Evolutionary conservation across 306 rosid species (phyloP), one percentile per base, ranked within the genome.

Genomic region (Malus sieversii): DNA sequence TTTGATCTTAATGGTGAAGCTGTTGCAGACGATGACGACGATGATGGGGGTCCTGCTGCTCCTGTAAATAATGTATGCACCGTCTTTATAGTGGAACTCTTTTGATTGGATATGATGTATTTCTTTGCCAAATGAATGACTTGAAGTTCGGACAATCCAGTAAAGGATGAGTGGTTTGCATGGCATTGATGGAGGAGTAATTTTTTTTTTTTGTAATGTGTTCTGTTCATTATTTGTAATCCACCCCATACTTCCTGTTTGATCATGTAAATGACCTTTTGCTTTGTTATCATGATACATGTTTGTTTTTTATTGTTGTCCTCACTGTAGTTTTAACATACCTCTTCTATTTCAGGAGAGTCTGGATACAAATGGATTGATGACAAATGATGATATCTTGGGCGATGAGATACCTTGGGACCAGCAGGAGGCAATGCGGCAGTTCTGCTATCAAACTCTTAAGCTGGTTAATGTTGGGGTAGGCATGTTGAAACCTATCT

Each of bases 1-100:
- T 85, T 96, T 81, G 99, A 96, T 86, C 99, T 96, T 79, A 96
- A 96, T 77, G 99, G 99, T 38, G 99, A 96, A 83, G 99, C 98
- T 33, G 85, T 88, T 70, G 88, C 96, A 5, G 99, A 96, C 19
- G 98, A 90, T 0, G 98, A 32, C 0, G 97, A 91, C 18, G 98
- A 91, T 38, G 98, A 90, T 81, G 98, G 96, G 79, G 82, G 84
- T 75, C 80, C 92, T 16, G 87, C 83, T 78, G 89, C 92, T 79
- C 85, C 92, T 76, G 76, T 86, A 81, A 86, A 84, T 77, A 86
- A 84, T 77, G 99, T 96, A 89, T 72, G 91, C 88, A 77, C 73
- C 58, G 53, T 86, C 71, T 84, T 60, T 10, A 53, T n/a, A 66
- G 52, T 73, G 72, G 68, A 66, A 16, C 55, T 73, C 80, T 63